Evolutionary conservation across 2,329 filamentous ascomycete genomes (phyloP).

Genomic region (Hypoxylon sp.): DNA sequence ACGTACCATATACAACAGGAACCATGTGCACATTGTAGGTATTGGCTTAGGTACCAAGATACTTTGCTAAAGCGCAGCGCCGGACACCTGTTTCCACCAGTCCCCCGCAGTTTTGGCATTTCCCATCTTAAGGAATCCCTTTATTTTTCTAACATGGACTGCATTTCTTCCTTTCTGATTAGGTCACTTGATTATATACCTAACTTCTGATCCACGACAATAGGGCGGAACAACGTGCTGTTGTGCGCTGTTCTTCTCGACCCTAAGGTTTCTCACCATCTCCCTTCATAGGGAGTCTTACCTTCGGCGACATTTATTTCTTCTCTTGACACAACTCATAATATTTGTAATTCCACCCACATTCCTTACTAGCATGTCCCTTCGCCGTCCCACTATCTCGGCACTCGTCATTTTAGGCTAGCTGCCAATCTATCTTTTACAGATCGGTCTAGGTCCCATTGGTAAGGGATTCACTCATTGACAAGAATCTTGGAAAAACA

Average conservation of each 20-base stretch:
- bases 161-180: slow-evolving; percentile 1
- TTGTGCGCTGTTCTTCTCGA: slow-evolving; percentile 11
- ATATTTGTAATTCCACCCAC: slow-evolving; percentile 11
- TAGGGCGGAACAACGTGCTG: slow-evolving; percentile 1
- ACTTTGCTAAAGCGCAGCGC: not conserved
- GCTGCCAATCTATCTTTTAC: slow-evolving; percentile 11
- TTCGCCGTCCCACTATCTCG: slow-evolving; percentile 28
- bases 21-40: not conserved
- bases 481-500: slow-evolving; percentile 10
- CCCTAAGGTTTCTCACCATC: not conserved
- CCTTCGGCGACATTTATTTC: not conserved
- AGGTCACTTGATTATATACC: not conserved
- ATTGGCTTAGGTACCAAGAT: not conserved
- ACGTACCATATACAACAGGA: not conserved
- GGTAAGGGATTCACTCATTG: slow-evolving; percentile 23
- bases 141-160: slow-evolving; percentile 7
- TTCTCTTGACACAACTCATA: slow-evolving; percentile 18
- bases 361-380: slow-evolving; percentile 19
- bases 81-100: slow-evolving; percentile 9
- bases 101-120: slow-evolving; percentile 37
- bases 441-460: slow-evolving; percentile 23
- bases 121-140: slow-evolving; percentile 35
- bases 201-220: slow-evolving; percentile 1
- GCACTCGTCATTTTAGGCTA: slow-evolving; percentile 39
- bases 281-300: not conserved